phyloP scores from a whole-genome alignment of 2,329 filamentous ascomycete genomes.

The Colletotrichum sp. region DNA sequence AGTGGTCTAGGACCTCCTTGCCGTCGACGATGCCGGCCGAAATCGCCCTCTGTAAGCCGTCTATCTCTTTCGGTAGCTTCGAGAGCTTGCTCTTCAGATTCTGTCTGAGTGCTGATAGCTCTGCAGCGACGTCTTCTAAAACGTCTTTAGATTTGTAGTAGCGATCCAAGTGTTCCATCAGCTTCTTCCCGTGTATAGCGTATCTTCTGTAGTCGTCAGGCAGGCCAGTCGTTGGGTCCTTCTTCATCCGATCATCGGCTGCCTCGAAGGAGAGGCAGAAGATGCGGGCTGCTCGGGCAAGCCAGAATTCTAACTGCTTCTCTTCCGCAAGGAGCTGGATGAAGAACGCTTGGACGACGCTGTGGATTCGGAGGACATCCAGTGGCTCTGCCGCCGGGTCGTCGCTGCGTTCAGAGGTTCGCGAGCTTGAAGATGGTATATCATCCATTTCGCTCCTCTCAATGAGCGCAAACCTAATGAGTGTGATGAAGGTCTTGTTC shows the following conservation, averaged over 20 bases:
- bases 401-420: slow-evolving; percentile 36
- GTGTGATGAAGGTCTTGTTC: slow-evolving; percentile 52
- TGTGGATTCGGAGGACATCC: slow-evolving; percentile 55
- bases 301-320: slow-evolving; percentile 49
- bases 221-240: slow-evolving; percentile 39
- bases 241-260: slow-evolving; percentile 46
- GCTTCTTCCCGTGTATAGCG: slow-evolving; percentile 52
- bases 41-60: slow-evolving; percentile 43
- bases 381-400: slow-evolving; percentile 40
- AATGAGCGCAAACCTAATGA: slow-evolving; percentile 57
- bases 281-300: slow-evolving; percentile 49
- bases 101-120: slow-evolving; percentile 31
- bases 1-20: slow-evolving; percentile 33
- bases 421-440: slow-evolving; percentile 43
- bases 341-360: slow-evolving; percentile 58
- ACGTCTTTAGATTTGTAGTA: slow-evolving; percentile 18
- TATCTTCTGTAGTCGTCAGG: slow-evolving; percentile 59
- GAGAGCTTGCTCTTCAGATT: slow-evolving; percentile 39
- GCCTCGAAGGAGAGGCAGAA: slow-evolving; percentile 55
- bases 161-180: slow-evolving; percentile 46
- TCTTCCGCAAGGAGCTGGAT: slow-evolving; percentile 48
- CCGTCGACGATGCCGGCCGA: slow-evolving; percentile 41
- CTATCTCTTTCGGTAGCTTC: slow-evolving; percentile 45
- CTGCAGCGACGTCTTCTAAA: slow-evolving; percentile 28
- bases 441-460: slow-evolving; percentile 53